Base-by-base conservation (phyloP, 2,329 filamentous ascomycete genomes). In the Colletotrichum kahawae region DNA sequence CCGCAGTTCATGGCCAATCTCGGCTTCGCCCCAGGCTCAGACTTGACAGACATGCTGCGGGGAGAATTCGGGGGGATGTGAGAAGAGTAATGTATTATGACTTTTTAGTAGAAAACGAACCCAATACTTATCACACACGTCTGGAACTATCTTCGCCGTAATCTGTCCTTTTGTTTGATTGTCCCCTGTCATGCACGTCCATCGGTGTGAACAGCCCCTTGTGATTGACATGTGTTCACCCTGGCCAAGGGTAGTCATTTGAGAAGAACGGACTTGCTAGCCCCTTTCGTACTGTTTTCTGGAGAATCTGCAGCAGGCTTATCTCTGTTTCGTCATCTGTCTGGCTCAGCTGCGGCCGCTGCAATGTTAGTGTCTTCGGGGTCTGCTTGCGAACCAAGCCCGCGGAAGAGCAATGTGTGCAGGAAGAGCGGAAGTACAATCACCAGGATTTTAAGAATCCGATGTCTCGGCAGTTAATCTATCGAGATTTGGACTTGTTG, bases 1-100 rank as follows among this genome's bases (percentile, higher is more conserved):
- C 87, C 90, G 3, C 90, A 92, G 76, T 93, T 93, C 78, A 92
- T 93, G 91, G 88, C 90, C 59, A 93, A 93, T 78, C 84, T 93
- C 24, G 92, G 92, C 0, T 92, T 93, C 80, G 90, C 89, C 2
- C 91, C 92, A 0, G 91, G 91, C 31, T 88, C 90, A 38, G 91
- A 92, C 72, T 84, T 93, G 65, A 86, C 87, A 0, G 90, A 92
- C 77, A 86, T 91, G 84, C 59, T 74, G 24, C 82, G 67, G 67
- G 81, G 83, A 31, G 84, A 86, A 31, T 87, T 85, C 79, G 83
- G 85, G 7, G 77, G 73, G 34, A 65, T 75, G 73, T 75, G 70
- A 73, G 36, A 24, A 57, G 38, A 36, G 38, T 72, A 65, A 73
- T 75, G 73, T 73, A 68, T 75, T 43, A 75, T 64, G 73, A 68